Base-by-base conservation (phyloP, 306 rosid species). In the Sphenostylis stenocarpa region DNA sequence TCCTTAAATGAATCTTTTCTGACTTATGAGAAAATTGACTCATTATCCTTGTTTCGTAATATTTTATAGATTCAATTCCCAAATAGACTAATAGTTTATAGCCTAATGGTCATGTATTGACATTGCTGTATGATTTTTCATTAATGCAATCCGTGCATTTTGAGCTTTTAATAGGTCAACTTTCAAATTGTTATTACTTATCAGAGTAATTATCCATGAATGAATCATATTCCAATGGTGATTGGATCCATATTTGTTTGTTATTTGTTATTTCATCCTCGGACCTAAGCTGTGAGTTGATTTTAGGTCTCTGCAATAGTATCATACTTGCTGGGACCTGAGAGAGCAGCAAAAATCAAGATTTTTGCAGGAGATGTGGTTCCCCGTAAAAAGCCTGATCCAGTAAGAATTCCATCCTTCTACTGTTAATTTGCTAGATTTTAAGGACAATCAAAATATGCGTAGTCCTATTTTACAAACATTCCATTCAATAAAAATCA, bases 321-420 rank as follows among this genome's bases (percentile, higher is more conserved):
- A 72, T 86, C 95, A 24, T 89, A 67, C 88, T 86, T 95, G 81
- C 82, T 95, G 70, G 97, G 99, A 79, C 92, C 97, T 33, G 86
- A 88, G 81, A 84, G 96, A 67, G 99, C 99, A 44, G 96, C 88
- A 83, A 88, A 95, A 71, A 95, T 95, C 77, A 47, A 89, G 85
- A 95, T 95, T 80, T 95, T 95, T 69, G 99, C 99, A 1, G 99
- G 99, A 82, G 99, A 95, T 58, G 99, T 92, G 56, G 99, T 95
- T 85, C 97, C 97, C 31, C 92, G 90, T 45, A 95, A 95, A 89
- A 92, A 95, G 93, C 99, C 99, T 76, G 99, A 95, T 85, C 99
- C 99, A 2, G 97, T 95, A 88, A 84, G 80, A 31, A 41, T 72
- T 80, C 34, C 16, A 71, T 71, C 82, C 69, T 81, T 77, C 51